Evolutionary conservation across 805 yeast species (phyloP).

Genomic region (Alloascoidea hylecoeti): DNA sequence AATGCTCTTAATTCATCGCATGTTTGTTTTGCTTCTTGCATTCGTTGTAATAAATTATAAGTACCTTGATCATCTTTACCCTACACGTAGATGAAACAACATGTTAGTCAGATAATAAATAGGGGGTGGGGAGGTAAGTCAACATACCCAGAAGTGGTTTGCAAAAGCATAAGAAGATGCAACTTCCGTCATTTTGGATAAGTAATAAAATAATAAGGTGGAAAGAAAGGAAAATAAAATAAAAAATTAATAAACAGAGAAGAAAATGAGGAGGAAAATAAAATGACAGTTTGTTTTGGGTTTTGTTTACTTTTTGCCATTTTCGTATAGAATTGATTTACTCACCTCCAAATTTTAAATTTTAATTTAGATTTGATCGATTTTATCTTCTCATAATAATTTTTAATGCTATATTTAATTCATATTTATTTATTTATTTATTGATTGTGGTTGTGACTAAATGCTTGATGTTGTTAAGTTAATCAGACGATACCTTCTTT

Average conservation of each 20-base stretch:
- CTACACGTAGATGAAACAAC: constrained; percentile 26
- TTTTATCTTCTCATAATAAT: background rate
- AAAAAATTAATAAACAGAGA: too few relatives aligned
- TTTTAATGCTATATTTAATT: background rate
- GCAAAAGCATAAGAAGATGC: constrained; percentile 23
- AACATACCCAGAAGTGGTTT: constrained; percentile 33
- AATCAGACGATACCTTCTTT: too few relatives aligned
- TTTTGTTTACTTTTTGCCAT: too few relatives aligned
- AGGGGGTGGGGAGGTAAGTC: background rate
- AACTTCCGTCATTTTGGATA: background rate
- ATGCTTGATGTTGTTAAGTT: too few relatives aligned
- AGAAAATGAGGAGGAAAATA: too few relatives aligned
- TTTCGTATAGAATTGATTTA: too few relatives aligned
- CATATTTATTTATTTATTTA: constrained; percentile 2
- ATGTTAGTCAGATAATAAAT: constrained; percentile 2
- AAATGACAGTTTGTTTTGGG: too few relatives aligned
- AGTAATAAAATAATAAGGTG: background rate
- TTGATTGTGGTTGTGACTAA: background rate
- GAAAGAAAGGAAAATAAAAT: too few relatives aligned
- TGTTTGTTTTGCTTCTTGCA: constrained; percentile 46
- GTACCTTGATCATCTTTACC: constrained; percentile 50
- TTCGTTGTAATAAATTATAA: constrained; percentile 34
- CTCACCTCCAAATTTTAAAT: too few relatives aligned
- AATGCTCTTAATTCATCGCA: constrained; percentile 32
- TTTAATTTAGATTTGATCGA: background rate